Percentiles rank a stretch among this genome's conserved stretches.
Evolutionary conservation across 176 grass and related monocot species (phyloP).

Genomic region (Phoenix roebelenii): DNA sequence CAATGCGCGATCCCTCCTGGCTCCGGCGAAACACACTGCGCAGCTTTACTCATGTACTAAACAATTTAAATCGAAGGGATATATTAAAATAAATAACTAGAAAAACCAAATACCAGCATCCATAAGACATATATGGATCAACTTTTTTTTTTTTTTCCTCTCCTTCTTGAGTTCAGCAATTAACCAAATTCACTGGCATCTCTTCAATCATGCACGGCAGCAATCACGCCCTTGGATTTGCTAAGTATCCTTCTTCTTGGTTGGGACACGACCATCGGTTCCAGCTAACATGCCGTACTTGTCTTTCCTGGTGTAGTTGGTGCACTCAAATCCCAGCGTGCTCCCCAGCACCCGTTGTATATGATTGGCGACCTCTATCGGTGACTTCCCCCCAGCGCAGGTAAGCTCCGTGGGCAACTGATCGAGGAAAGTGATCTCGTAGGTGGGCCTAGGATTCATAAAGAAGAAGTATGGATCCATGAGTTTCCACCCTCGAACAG

Average conservation of each 20-base stretch:
- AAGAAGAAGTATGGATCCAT: constrained; percentile 96
- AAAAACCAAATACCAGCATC: too few species aligned
- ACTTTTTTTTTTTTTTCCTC: too few species aligned
- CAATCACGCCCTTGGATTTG: too few species aligned
- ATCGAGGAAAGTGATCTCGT: constrained; percentile 90
- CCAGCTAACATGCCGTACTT: constrained; percentile 89
- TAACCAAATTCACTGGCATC: too few species aligned
- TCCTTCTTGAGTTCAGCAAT: too few species aligned
- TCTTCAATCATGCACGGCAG: too few species aligned
- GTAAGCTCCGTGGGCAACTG: constrained; percentile 75
- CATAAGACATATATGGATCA: too few species aligned
- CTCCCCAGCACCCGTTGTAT: constrained; percentile 74
- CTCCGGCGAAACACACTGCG: too few species aligned
- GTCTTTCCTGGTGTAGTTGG: constrained; percentile 80
- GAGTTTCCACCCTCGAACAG: constrained; percentile 74
- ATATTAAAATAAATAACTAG: too few species aligned
- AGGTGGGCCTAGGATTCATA: constrained; percentile 86
- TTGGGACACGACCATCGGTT: constrained; percentile 53
- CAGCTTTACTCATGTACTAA: too few species aligned
- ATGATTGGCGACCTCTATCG: constrained; percentile 92
- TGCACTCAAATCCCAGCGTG: constrained; percentile 87
- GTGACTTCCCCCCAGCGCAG: constrained; percentile 60
- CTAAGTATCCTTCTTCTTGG: constrained; percentile 68
- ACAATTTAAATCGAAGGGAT: too few species aligned
- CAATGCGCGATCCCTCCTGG: too few species aligned